phyloP scores from a whole-genome alignment of 2,329 filamentous ascomycete species.

The Ophiostoma sp. region DNA sequence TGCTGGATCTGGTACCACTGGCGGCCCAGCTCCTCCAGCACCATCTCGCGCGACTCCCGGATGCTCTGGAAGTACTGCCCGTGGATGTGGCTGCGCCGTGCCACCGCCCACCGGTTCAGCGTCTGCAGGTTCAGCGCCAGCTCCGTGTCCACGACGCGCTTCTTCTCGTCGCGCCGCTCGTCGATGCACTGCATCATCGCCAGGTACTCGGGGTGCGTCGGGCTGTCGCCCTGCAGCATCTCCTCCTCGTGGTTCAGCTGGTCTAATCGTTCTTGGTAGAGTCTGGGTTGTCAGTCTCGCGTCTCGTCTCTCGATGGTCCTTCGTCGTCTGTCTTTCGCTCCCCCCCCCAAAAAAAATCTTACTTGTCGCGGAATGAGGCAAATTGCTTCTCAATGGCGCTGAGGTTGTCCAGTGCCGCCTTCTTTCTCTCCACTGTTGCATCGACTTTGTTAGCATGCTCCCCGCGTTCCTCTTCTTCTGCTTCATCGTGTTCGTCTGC shows the following conservation, averaged over 20 bases:
- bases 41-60: constrained; percentile 73
- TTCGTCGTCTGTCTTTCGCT: background rate
- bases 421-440: constrained; percentile 67
- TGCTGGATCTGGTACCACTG: constrained; percentile 92
- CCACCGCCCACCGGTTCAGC: constrained; percentile 68
- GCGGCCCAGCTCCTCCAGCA: constrained; percentile 74
- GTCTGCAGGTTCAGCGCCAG: constrained; percentile 68
- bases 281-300: constrained; percentile 42
- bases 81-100: constrained; percentile 78
- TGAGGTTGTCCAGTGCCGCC: constrained; percentile 71
- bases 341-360: constrained; percentile 29
- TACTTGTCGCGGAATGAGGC: constrained; percentile 74
- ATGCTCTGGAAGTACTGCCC: constrained; percentile 85
- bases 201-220: constrained; percentile 86
- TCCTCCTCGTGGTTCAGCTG: constrained; percentile 68
- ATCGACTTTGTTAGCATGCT: constrained; percentile 18
- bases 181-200: constrained; percentile 85
- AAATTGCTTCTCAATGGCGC: constrained; percentile 82
- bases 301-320: background rate
- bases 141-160: constrained; percentile 68
- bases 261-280: constrained; percentile 83
- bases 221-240: constrained; percentile 52
- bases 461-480: background rate
- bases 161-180: constrained; percentile 72
- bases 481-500: constrained; percentile 1